These are phyloP conservation scores for Fusarium buxicola DNA, from an alignment of 2,329 filamentous ascomycete genomes.

Conservation along the genomic window DNA sequence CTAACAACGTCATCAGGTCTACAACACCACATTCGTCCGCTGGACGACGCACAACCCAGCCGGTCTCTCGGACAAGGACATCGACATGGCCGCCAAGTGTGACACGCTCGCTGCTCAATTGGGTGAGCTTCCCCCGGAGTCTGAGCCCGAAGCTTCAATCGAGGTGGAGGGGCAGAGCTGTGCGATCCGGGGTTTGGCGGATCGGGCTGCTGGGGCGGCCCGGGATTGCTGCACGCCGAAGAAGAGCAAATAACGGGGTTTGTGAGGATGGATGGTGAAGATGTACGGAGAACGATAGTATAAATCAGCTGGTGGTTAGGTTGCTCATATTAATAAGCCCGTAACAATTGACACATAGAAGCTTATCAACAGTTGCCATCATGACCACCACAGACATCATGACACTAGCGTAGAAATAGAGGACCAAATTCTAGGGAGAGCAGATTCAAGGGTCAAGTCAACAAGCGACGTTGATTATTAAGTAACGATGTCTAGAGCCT, in stretches of 20 bases:
- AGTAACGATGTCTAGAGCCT: constrained; percentile 48
- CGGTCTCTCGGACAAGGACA: constrained; percentile 73
- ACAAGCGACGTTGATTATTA: constrained; percentile 51
- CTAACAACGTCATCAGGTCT: constrained; percentile 62
- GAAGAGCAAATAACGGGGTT: constrained; percentile 42
- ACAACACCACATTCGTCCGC: constrained; percentile 75
- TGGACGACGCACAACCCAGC: constrained; percentile 79
- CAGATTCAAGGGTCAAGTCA: constrained; percentile 30
- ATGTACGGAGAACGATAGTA: not conserved
- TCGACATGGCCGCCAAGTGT: constrained; percentile 71
- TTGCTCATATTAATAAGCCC: not conserved
- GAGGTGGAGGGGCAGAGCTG: constrained; percentile 45
- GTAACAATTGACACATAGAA: too few species aligned
- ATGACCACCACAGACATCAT: not conserved
- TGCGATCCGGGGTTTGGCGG: constrained; percentile 58
- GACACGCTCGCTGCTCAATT: constrained; percentile 68
- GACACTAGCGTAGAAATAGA: not conserved
- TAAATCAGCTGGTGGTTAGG: not conserved
- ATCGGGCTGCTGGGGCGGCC: constrained; percentile 58
- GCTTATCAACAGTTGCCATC: not conserved
- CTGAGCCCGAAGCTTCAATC: constrained; percentile 36
- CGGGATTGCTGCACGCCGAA: constrained; percentile 68
- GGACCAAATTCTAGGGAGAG: not conserved
- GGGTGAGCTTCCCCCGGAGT: constrained; percentile 61
- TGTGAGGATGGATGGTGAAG: not conserved